phyloP scores from a whole-genome alignment of 2,329 filamentous ascomycete species.

The Apiospora rasikravindrae region DNA sequence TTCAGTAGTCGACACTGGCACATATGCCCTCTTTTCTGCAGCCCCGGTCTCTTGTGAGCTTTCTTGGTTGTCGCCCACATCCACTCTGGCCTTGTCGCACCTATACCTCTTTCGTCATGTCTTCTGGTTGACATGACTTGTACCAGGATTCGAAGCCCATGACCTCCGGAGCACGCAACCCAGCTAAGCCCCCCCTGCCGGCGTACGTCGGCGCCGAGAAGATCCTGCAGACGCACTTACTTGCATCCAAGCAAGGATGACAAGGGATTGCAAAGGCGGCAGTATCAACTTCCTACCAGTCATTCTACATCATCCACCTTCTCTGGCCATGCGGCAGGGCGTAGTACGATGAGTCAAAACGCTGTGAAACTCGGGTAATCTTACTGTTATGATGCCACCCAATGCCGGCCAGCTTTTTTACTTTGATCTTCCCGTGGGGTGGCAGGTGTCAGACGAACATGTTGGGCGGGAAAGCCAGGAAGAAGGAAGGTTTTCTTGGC shows the following conservation, averaged over 20 bases:
- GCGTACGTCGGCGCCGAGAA: neutral
- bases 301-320: neutral
- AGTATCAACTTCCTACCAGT: neutral
- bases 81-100: neutral
- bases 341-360: neutral
- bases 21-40: neutral
- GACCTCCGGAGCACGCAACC: neutral
- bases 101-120: conserved; percentile 7
- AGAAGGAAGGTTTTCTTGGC: neutral
- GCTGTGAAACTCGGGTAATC: neutral
- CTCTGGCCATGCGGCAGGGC: neutral
- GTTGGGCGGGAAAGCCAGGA: neutral
- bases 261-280: neutral
- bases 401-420: neutral
- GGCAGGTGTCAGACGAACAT: conserved; percentile 1
- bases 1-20: neutral
- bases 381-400: neutral
- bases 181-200: neutral
- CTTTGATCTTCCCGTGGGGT: neutral
- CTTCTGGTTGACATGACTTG: neutral
- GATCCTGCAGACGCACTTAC: neutral
- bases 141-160: conserved; percentile 3
- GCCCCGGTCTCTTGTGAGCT: neutral
- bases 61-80: neutral
- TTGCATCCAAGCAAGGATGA: neutral